Base-by-base conservation (phyloP, 345 rosid genomes). In the Camelina neglecta region DNA sequence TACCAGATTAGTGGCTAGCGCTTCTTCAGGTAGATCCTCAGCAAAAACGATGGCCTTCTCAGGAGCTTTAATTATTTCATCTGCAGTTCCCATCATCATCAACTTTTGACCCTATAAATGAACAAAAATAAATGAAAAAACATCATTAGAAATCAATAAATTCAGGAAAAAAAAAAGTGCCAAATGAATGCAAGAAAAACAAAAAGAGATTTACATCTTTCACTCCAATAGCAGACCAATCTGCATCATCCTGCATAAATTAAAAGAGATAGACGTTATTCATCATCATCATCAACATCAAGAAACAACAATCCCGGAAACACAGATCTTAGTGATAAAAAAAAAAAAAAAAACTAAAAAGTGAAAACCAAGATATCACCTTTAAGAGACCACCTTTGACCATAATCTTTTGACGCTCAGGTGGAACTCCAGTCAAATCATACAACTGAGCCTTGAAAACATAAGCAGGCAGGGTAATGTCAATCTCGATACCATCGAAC, bases 21-120 rank as follows among this genome's bases (percentile, higher is more conserved):
- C 98, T 84, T 96, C 99, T 74, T 93, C 96, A 8, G 97, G 98
- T 82, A 96, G 88, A 86, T 96, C 99, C 84, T 96, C 99, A 21
- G 89, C 79, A 76, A 96, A 96, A 74, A 96, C 85, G 81, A 88
- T 93, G 33, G 92, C 93, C 83, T 90, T 95, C 70, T 95, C 98
- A 15, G 99, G 98, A 69, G 96, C 96, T 80, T 90, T 93, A 72
- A 96, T 90, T 60, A 93, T 82, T 88, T 93, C 97, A 81, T 89
- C 99, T 10, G 94, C 97, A 74, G 98, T 90, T 77, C 98, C 99
- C 97, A 95, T 91, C 99, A 95, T 88, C 99, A 95, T 95, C 88
- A 95, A 78, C 73, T 84, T 91, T 85, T 93, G 98, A 69, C 99
- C 98, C 99, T 95, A 71, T 33, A 71, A 62, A 59, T 58, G 60